Evolutionary conservation across 1,284 basidiomycete genomes (phyloP), one percentile per base, ranked within the genome.

Genomic region (Sphagnurus paluster): DNA sequence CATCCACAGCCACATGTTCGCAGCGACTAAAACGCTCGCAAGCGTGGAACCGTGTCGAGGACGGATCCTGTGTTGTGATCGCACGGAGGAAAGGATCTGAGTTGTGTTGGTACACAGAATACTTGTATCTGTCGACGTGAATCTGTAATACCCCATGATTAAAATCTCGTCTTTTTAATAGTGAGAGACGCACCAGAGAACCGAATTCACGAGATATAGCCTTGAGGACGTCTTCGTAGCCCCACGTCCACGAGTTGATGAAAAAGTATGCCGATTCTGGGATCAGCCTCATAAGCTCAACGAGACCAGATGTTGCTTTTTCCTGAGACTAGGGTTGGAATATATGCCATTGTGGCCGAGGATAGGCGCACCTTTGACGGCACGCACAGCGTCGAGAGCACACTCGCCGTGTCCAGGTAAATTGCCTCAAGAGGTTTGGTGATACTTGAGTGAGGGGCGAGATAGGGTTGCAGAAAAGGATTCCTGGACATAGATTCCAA

Each of bases 191-290:
- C 54, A 89, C 90, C 66, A 76, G 74, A 32, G 74, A 71, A 28
- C 76, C 67, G 56, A 94, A 95, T 1, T 72, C 67, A 2, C 71
- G 67, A 0, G 86, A 77, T 2, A 96, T 70, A 0, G 76, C 86
- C 59, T 91, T 90, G 23, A 94, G 70, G 13, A 93, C 70, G 36
- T 93, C 88, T 63, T 94, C 91, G 61, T 92, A 93, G 0, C 95
- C 94, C 84, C 89, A 93, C 0, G 93, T 97, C 94, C 95, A 98
- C 0, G 79, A 65, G 56, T 98, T 93, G 52, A 98, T 75, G 68
- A 91, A 98, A 68, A 98, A 96, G 39, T 80, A 72, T 0, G 84
- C 86, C 4, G 75, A 70, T 0, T 69, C 49, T 0, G 92, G 88
- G 53, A 84, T 90, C 7, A 81, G 58, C 4, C 71, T 69, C 66